Evolutionary conservation across 2,329 filamentous ascomycete species (phyloP).

Genomic region (Piedraia hortae): DNA sequence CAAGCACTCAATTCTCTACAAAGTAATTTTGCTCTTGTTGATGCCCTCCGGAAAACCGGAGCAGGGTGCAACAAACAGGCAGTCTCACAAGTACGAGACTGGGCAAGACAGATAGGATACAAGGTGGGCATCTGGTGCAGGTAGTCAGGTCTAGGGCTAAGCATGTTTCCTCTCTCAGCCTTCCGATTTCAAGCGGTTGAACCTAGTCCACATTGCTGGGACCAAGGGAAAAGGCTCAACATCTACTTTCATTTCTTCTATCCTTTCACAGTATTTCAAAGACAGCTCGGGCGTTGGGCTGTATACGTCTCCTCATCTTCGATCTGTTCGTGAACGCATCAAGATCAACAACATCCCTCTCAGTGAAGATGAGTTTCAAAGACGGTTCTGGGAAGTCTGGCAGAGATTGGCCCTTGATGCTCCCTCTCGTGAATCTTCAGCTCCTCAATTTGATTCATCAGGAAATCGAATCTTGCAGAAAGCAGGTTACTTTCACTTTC

Average conservation of each 20-base stretch:
- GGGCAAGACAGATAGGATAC: constrained; percentile 51
- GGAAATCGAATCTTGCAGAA: constrained; percentile 26
- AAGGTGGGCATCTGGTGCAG: constrained; percentile 22
- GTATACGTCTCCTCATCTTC: constrained; percentile 65
- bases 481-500: constrained; percentile 74
- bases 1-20: constrained; percentile 47
- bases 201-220: constrained; percentile 58
- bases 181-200: constrained; percentile 30
- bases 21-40: constrained; percentile 50
- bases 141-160: constrained; percentile 1
- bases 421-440: too few species aligned
- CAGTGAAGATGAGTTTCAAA: constrained; percentile 37
- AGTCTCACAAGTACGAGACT: constrained; percentile 57
- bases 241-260: constrained; percentile 55
- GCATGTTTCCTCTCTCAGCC: constrained; percentile 17
- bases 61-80: constrained; percentile 44
- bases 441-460: too few species aligned
- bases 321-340: constrained; percentile 63
- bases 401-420: constrained; percentile 33
- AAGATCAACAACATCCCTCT: constrained; percentile 48
- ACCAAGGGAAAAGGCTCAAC: constrained; percentile 90
- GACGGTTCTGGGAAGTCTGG: constrained; percentile 68
- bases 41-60: constrained; percentile 50
- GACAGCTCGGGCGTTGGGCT: constrained; percentile 29
- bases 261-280: constrained; percentile 35